Percentiles rank a stretch among this genome's conserved stretches.
phyloP scores from a whole-genome alignment of 2,329 filamentous ascomycete genomes.

The Helicocarpus griseus region DNA sequence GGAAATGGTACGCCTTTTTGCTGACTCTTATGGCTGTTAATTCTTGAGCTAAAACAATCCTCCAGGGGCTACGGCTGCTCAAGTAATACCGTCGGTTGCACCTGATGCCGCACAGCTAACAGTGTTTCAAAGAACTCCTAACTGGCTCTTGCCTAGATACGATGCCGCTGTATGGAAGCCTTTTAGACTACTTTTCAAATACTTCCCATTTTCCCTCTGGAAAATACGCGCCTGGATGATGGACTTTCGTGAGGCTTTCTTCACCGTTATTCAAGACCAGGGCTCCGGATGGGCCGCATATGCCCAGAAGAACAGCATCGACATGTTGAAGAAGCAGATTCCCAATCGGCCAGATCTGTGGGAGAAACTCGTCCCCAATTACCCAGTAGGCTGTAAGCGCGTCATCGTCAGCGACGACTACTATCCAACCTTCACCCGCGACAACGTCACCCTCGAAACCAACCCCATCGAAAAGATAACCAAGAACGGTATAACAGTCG shows the following conservation, averaged over 20 bases:
- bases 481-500: constrained; percentile 38
- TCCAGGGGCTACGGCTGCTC: constrained; percentile 46
- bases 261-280: constrained; percentile 33
- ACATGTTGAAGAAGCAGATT: constrained; percentile 38
- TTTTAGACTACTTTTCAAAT: constrained; percentile 37
- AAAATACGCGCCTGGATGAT: constrained; percentile 43
- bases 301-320: constrained; percentile 28
- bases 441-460: constrained; percentile 45
- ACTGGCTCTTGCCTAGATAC: constrained; percentile 48
- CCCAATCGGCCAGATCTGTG: constrained; percentile 42
- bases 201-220: constrained; percentile 42
- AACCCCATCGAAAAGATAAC: constrained; percentile 39
- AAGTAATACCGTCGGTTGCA: constrained; percentile 49
- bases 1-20: constrained; percentile 41
- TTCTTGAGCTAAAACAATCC: not conserved
- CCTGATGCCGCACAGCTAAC: constrained; percentile 41
- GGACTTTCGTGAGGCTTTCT: constrained; percentile 45
- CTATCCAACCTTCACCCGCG: constrained; percentile 39
- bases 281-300: constrained; percentile 31
- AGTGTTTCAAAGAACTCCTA: constrained; percentile 50
- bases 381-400: constrained; percentile 46
- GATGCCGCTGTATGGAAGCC: constrained; percentile 39
- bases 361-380: constrained; percentile 45
- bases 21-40: not conserved
- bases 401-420: constrained; percentile 48